Conservation (phyloP, 306 rosid genomes). For the Dryas alaskensis region DNA sequence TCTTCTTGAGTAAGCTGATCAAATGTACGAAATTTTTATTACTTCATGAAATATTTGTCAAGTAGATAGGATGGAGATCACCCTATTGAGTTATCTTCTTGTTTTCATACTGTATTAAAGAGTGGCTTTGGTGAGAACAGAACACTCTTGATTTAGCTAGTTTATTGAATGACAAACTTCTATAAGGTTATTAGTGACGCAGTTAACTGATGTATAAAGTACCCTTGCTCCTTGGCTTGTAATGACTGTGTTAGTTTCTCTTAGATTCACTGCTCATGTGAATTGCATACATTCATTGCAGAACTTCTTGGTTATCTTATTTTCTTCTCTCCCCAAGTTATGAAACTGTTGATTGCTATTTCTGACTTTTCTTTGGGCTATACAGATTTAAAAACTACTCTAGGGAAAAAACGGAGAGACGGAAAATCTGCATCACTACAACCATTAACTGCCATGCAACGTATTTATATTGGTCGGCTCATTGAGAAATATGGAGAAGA, state of each 20-base stretch:
- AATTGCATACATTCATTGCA: neutral
- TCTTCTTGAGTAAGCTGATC: neutral
- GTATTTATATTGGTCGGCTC: slow-evolving; percentile 55
- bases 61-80: slow-evolving; percentile 1
- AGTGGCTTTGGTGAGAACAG: neutral
- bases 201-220: neutral
- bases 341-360: neutral
- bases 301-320: neutral
- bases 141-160: neutral
- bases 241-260: neutral
- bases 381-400: slow-evolving; percentile 71
- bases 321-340: neutral
- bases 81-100: neutral
- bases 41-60: neutral
- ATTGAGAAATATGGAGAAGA: slow-evolving; percentile 68
- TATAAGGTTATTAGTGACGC: neutral
- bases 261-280: neutral
- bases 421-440: slow-evolving; percentile 59
- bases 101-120: neutral
- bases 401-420: slow-evolving; percentile 84
- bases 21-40: neutral
- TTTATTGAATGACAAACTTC: neutral
- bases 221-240: neutral
- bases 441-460: slow-evolving; percentile 78
- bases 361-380: slow-evolving; percentile 18